These are phyloP conservation scores for Myotisia sp. DNA, from an alignment of 2,329 filamentous ascomycete species.

Conservation along the genomic window DNA sequence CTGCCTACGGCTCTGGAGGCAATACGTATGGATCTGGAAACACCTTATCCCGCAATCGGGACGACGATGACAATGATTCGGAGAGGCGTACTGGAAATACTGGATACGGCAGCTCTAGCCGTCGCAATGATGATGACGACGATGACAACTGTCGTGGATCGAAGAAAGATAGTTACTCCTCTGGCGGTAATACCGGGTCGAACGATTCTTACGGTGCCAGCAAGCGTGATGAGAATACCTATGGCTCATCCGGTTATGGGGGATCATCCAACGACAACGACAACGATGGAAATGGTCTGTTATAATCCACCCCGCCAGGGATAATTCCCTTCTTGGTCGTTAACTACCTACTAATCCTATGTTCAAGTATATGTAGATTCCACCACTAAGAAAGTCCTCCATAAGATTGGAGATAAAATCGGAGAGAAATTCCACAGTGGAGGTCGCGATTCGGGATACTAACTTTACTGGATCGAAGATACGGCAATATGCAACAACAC, in stretches of 20 bases:
- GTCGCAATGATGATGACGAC: constrained; percentile 1
- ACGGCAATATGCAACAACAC: too few relatives aligned
- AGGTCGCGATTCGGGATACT: too few relatives aligned
- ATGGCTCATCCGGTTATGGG: constrained; percentile 2
- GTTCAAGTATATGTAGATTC: constrained; percentile 1
- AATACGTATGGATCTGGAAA: background rate
- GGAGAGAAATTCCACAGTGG: constrained; percentile 6
- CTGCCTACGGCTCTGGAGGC: background rate
- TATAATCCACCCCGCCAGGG: too few relatives aligned
- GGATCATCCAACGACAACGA: constrained; percentile 1
- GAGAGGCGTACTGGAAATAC: background rate
- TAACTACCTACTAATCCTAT: too few relatives aligned
- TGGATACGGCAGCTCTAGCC: background rate
- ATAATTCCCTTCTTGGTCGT: too few relatives aligned
- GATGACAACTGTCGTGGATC: constrained; percentile 5
- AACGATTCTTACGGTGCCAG: constrained; percentile 5
- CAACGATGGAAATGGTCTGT: constrained; percentile 4
- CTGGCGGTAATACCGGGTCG: background rate
- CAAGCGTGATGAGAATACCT: constrained; percentile 3
- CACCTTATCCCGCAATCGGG: too few relatives aligned
- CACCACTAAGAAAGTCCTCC: constrained; percentile 6
- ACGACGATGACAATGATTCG: background rate
- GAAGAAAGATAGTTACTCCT: constrained; percentile 3
- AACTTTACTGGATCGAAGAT: too few relatives aligned
- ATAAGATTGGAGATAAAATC: constrained; percentile 8